Evolutionary conservation across 306 rosid species (phyloP), one percentile per base, ranked within the genome.

Genomic region (Quercus variabilis): DNA sequence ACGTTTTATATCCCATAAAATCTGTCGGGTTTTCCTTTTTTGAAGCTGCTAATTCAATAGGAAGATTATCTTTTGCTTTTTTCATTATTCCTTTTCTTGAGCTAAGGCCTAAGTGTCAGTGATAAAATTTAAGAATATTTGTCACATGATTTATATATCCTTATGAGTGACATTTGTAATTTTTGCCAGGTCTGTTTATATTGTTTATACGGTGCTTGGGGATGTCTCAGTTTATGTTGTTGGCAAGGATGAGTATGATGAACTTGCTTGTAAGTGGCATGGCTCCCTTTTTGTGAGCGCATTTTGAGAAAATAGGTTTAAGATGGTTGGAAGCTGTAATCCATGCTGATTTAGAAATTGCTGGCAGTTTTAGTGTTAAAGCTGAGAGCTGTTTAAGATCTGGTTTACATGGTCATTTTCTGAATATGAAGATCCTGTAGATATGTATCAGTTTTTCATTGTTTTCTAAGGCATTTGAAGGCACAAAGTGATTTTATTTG

Each of bases 201-300:
- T 92, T 71, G 99, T 94, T 49, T 94, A 91, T 91, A 92, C 97
- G 4, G 92, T 91, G 71, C 95, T 94, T 43, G 99, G 99, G 26
- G 97, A 94, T 86, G 97, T 94, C 86, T 89, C 93, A 80, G 89
- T 94, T 80, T 94, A 83, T 71, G 83, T 91, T 55, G 95, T 91
- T 78, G 99, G 99, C 71, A 94, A 94, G 89, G 99, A 94, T 3
- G 97, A 86, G 83, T 91, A 90, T 38, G 97, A 92, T 75, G 98
- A 92, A 85, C 94, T 94, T 87, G 96, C 98, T 28, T 85, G 97
- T 94, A 86, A 68, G 97, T 91, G 78, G 76, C 74, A 23, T 58
- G 17, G 62, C 73, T 74, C 72, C 55, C 13, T 78, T 68, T 69
- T 51, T 63, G 52, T 35, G 49, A 14, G 23, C 26, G 30, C 49